These are phyloP conservation scores for Erodium maritimum DNA, from an alignment of 345 rosid species.

Conservation along the genomic window DNA sequence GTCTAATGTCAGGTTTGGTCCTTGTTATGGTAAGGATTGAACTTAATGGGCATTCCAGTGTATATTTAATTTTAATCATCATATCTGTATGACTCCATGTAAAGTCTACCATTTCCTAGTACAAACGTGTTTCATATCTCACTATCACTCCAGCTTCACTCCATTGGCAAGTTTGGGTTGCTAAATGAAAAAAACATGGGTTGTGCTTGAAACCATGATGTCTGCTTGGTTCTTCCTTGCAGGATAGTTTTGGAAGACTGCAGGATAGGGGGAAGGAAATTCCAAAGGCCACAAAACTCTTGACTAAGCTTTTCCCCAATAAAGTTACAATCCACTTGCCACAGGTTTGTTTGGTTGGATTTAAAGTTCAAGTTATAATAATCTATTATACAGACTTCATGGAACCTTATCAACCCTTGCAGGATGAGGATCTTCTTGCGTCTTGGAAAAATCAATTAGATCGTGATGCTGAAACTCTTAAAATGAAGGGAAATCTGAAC, in stretches of 20 bases:
- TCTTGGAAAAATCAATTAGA: slow-evolving; percentile 96
- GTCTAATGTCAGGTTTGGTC: too few relatives aligned
- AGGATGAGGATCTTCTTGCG: slow-evolving; percentile 84
- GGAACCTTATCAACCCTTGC: slow-evolving; percentile 20
- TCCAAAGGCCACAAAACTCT: slow-evolving; percentile 79
- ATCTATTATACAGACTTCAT: slow-evolving; percentile 8
- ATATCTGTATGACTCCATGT: too few relatives aligned
- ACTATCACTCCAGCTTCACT: too few relatives aligned
- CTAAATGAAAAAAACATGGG: too few relatives aligned
- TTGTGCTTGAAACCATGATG: too few relatives aligned
- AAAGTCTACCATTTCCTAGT: too few relatives aligned
- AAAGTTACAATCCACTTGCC: slow-evolving; percentile 94
- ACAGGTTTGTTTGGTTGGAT: slow-evolving; percentile 32
- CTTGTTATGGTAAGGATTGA: too few relatives aligned
- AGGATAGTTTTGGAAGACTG: slow-evolving; percentile 85
- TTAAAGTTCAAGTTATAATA: too few relatives aligned
- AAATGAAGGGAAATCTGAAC: slow-evolving; percentile 60
- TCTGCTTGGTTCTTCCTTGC: slow-evolving; percentile 6
- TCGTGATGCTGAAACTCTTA: slow-evolving; percentile 79
- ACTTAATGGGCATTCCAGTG: too few relatives aligned
- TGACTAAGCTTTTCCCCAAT: slow-evolving; percentile 81
- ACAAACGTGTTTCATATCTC: too few relatives aligned
- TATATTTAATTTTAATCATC: too few relatives aligned
- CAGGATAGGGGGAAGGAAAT: slow-evolving; percentile 84
- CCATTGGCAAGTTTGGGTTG: not conserved